Base-by-base conservation (phyloP, 1,284 basidiomycete genomes). In the Golubevia sp. region DNA sequence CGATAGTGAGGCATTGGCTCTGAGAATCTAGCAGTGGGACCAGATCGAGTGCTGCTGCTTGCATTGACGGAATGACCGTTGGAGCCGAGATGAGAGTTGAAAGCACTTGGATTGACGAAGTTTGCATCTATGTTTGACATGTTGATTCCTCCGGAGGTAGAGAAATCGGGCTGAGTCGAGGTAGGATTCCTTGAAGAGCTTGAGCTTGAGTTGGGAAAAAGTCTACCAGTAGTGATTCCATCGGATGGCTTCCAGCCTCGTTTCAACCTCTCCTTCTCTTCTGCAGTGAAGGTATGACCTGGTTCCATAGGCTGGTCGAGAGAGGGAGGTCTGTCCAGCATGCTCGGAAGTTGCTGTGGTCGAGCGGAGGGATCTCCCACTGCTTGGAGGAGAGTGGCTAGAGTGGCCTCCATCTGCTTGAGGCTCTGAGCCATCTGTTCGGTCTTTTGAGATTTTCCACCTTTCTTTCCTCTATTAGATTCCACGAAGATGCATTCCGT, bases 191-290 rank as follows among this genome's bases (percentile, higher is more conserved):
- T n/a, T n/a, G n/a, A n/a, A n/a, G n/a, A n/a, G n/a, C n/a, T n/a
- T n/a, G n/a, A n/a, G n/a, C n/a, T n/a, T n/a, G n/a, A n/a, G n/a
- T n/a, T n/a, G n/a, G n/a, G n/a, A n/a, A n/a, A n/a, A n/a, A n/a
- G n/a, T n/a, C n/a, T n/a, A n/a, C n/a, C n/a, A n/a, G n/a, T n/a
- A n/a, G n/a, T n/a, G n/a, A n/a, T n/a, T n/a, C 54, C 38, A 18
- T 55, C 38, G 26, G 54, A 20, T 5, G 91, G 90, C n/a, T 93
- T 89, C 82, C 94, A 95, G 49, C 95, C 94, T 55, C 94, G 88
- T 82, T 34, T 34, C 30, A 34, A 34, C 30, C 11, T 34, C 11
- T 34, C 30, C 30, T 34, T 34, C 11, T 34, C 30, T 5, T 3
- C 30, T 34, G 4, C 30, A 3, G 30, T 34, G 5, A 34, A 11